A percentile compares a stretch with the other conserved stretches of the same genome.
These are phyloP conservation scores for Artomyces pyxidatus DNA, from an alignment of 768 basidiomycete species.

Conservation along the genomic window DNA sequence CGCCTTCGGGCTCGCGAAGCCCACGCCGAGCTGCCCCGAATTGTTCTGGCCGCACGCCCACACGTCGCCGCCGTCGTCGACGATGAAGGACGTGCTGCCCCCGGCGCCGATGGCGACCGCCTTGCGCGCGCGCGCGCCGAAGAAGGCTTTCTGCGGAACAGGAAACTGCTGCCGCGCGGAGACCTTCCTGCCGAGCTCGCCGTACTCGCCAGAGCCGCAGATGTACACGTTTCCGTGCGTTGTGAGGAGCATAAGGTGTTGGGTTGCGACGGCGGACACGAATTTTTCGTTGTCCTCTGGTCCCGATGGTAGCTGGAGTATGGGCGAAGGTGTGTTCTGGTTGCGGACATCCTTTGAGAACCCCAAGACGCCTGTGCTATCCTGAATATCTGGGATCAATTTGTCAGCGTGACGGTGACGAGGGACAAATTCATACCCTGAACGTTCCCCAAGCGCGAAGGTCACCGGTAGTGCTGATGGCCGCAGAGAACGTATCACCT, in stretches of 20 bases:
- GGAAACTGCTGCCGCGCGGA: slow-evolving; percentile 80
- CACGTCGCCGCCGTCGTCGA: slow-evolving; percentile 73
- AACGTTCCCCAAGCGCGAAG: slow-evolving; percentile 87
- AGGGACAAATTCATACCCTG: slow-evolving; percentile 47
- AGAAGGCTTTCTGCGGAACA: slow-evolving; percentile 42
- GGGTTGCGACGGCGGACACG: slow-evolving; percentile 72
- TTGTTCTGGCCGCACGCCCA: slow-evolving; percentile 97
- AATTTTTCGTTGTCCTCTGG: slow-evolving; percentile 64
- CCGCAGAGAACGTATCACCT: slow-evolving; percentile 85
- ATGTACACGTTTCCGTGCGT: slow-evolving; percentile 82
- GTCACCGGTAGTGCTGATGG: slow-evolving; percentile 71
- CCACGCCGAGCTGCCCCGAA: slow-evolving; percentile 75
- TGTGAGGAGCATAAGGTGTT: slow-evolving; percentile 86
- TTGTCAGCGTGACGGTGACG: slow-evolving; percentile 1
- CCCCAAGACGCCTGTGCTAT: slow-evolving; percentile 71
- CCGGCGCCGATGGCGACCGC: slow-evolving; percentile 74
- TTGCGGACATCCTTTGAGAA: slow-evolving; percentile 72
- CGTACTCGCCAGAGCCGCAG: slow-evolving; percentile 87
- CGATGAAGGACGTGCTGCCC: slow-evolving; percentile 82
- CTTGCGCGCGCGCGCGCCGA: slow-evolving; percentile 59
- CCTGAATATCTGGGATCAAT: slow-evolving; percentile 30
- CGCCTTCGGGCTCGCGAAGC: slow-evolving; percentile 32
- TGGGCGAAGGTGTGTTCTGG: slow-evolving; percentile 59
- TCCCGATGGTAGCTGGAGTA: slow-evolving; percentile 51
- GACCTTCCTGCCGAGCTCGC: slow-evolving; percentile 86